Conservation (phyloP, 148 eudicot genomes). For the Cornus kousa region DNA sequence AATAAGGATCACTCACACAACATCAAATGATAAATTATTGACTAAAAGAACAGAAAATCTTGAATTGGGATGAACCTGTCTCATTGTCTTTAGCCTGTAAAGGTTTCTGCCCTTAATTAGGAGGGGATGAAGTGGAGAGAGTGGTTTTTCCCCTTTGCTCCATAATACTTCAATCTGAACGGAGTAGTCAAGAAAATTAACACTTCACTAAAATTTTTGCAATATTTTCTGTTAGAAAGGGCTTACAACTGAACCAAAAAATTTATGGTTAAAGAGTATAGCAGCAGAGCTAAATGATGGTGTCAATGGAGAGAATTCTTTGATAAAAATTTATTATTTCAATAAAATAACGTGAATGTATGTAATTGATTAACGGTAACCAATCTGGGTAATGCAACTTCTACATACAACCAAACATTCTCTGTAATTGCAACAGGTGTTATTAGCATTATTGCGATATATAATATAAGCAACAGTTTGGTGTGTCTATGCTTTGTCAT, state of each 20-base stretch:
- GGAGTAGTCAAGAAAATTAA: neutral
- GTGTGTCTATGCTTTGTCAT: neutral
- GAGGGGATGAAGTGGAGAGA: constrained; percentile 79
- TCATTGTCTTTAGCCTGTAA: constrained; percentile 64
- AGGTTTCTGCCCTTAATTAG: constrained; percentile 89
- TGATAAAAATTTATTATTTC: no score
- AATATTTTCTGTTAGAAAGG: no score
- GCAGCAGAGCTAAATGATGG: neutral
- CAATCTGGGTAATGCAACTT: no score
- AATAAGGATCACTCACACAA: neutral
- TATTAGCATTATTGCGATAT: no score
- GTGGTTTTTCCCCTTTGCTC: constrained; percentile 82
- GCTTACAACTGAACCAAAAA: neutral
- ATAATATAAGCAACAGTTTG: neutral
- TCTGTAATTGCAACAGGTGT: neutral
- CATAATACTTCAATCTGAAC: constrained; percentile 80
- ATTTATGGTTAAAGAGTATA: no score
- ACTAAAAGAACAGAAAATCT: neutral
- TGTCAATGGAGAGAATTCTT: neutral
- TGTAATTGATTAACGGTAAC: no score
- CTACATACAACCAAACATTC: neutral
- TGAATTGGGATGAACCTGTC: constrained; percentile 46
- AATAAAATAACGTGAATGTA: no score
- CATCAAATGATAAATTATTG: neutral
- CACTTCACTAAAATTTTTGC: neutral